These are phyloP conservation scores for Termitomyces heimii DNA, from an alignment of 768 basidiomycete species.

Conservation along the genomic window DNA sequence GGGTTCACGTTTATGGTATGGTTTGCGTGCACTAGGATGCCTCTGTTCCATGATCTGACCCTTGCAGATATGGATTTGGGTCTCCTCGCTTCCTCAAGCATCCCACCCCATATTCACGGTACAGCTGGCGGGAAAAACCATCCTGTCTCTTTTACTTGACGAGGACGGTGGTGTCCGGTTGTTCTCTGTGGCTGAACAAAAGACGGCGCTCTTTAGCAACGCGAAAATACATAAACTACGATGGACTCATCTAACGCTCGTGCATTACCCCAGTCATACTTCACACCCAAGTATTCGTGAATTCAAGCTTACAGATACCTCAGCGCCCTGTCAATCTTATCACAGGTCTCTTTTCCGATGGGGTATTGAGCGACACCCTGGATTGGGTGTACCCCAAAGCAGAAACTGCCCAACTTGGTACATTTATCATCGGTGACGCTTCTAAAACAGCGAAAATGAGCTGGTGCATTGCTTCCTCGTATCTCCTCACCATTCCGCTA, in stretches of 20 bases:
- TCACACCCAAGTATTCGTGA: slow-evolving; percentile 57
- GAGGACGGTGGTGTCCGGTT: slow-evolving; percentile 55
- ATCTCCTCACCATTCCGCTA: slow-evolving; percentile 53
- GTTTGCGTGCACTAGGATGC: no score
- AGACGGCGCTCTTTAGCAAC: slow-evolving; percentile 37
- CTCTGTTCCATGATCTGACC: background rate
- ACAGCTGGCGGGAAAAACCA: slow-evolving; percentile 18
- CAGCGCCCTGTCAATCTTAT: background rate
- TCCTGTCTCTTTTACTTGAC: slow-evolving; percentile 42
- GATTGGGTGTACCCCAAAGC: slow-evolving; percentile 60
- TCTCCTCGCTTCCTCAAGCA: slow-evolving; percentile 32
- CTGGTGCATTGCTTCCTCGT: slow-evolving; percentile 68
- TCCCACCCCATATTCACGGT: slow-evolving; percentile 33
- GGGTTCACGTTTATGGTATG: no score
- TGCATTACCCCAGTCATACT: slow-evolving; percentile 54
- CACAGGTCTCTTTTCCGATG: slow-evolving; percentile 71
- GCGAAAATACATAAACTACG: slow-evolving; percentile 44
- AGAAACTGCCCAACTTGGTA: slow-evolving; percentile 30
- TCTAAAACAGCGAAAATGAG: slow-evolving; percentile 37
- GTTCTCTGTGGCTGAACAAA: slow-evolving; percentile 29
- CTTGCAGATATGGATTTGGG: slow-evolving; percentile 43
- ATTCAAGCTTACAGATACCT: slow-evolving; percentile 12
- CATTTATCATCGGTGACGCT: slow-evolving; percentile 54
- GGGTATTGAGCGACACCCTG: slow-evolving; percentile 55
- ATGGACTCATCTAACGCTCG: slow-evolving; percentile 70